Evolutionary conservation across 2,329 filamentous ascomycete genomes (phyloP).

Genomic region (Colletotrichum incanum): DNA sequence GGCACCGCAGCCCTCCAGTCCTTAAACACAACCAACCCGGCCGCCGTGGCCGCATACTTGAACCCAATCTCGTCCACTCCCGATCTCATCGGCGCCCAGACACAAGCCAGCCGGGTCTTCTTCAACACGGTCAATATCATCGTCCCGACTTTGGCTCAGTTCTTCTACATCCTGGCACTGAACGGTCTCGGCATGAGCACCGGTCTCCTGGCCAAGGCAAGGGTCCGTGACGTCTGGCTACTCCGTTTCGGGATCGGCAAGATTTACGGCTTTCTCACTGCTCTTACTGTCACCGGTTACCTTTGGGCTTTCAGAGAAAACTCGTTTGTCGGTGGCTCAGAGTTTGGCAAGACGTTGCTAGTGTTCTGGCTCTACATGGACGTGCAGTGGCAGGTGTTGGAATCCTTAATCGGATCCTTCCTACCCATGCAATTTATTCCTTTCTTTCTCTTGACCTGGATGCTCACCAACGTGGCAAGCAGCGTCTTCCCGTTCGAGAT

Average conservation of each 20-base stretch:
- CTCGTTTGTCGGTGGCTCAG: slow-evolving; percentile 55
- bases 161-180: slow-evolving; percentile 48
- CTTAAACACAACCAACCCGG: slow-evolving; percentile 46
- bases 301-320: slow-evolving; percentile 62
- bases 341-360: slow-evolving; percentile 50
- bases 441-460: slow-evolving; percentile 60
- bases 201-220: slow-evolving; percentile 24
- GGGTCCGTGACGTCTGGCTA: slow-evolving; percentile 48
- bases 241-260: slow-evolving; percentile 49
- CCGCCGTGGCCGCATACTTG: slow-evolving; percentile 51
- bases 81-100: slow-evolving; percentile 51
- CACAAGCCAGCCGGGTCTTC: slow-evolving; percentile 52
- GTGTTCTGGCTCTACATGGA: slow-evolving; percentile 59
- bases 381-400: slow-evolving; percentile 60
- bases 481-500: slow-evolving; percentile 57
- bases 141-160: slow-evolving; percentile 53
- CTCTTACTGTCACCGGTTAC: slow-evolving; percentile 56
- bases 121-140: slow-evolving; percentile 59
- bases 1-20: slow-evolving; percentile 35
- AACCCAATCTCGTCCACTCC: slow-evolving; percentile 51
- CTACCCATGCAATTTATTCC: slow-evolving; percentile 56
- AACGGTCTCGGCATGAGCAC: slow-evolving; percentile 30
- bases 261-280: slow-evolving; percentile 53
- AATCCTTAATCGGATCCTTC: slow-evolving; percentile 48
- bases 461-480: slow-evolving; percentile 57